Base-by-base conservation (phyloP, 164 flowering plant species). In the Piper betle region DNA sequence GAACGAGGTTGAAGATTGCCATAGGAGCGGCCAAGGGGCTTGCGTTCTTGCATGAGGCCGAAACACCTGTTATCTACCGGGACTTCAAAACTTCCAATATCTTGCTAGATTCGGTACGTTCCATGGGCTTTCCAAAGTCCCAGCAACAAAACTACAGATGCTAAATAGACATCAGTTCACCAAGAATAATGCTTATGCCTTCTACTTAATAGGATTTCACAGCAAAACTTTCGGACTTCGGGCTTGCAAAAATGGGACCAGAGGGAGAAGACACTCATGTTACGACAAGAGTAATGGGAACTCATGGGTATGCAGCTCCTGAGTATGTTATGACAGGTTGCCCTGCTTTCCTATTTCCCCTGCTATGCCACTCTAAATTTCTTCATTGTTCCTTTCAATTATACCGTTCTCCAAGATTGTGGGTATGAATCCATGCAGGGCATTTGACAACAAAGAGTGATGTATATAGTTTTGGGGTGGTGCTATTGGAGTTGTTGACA, bases 301-400 rank as follows among this genome's bases (percentile, higher is more conserved):
- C 99, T 1, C 88, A 85, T 66, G 99, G 99, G 12, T 94, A 94
- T 67, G 99, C 99, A 20, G 97, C 99, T 4, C 99, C 99, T 0
- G 97, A 94, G 77, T 94, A 94, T 63, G 82, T 94, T 40, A 78
- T 80, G 56, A 94, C 97, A 59, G 98, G 98, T 89, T 78, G 33
- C 43, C 0, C 3, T 17, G 33, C 57, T n/a, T n/a, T n/a, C n/a
- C n/a, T n/a, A n/a, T n/a, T n/a, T n/a, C n/a, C n/a, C n/a, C n/a
- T n/a, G n/a, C n/a, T n/a, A n/a, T n/a, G n/a, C n/a, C n/a, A n/a
- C n/a, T n/a, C n/a, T n/a, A n/a, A n/a, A n/a, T n/a, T n/a, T n/a
- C n/a, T n/a, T n/a, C n/a, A n/a, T n/a, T n/a, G n/a, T n/a, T n/a
- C n/a, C n/a, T n/a, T n/a, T n/a, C n/a, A n/a, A n/a, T n/a, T n/a